Evolutionary conservation across 2,329 filamentous ascomycete species (phyloP), one percentile per base, ranked within the genome.

Genomic region (Colletotrichum ledebouriae): DNA sequence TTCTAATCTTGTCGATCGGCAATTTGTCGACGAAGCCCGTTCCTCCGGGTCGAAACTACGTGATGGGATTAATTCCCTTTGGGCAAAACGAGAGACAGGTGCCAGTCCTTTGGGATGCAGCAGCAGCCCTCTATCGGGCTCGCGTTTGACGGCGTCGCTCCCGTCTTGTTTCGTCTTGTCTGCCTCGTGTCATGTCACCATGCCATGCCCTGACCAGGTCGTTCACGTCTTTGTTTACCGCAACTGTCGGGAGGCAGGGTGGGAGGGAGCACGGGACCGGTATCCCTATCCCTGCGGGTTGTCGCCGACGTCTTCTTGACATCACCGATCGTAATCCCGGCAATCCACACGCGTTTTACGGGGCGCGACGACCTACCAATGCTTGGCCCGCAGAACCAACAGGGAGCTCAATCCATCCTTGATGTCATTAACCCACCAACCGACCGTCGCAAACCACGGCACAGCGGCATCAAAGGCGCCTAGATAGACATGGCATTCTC

Each of bases 401-500:
- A 37, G 55, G 60, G 61, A 17, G 22, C 11, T 25, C 63, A 49
- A 49, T 42, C 55, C 49, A 41, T 63, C 53, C 41, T 55, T 68
- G 65, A 68, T 68, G 65, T 68, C 65, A 68, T 68, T 47, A 65
- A 68, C 65, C 65, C 65, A 65, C 65, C 65, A 65, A 59, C 47
- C 41, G 55, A 20, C 25, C 29, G 47, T 49, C 65, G 65, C 65
- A 68, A 68, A 68, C 65, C 61, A 68, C 65, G 65, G 65, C 39
- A 68, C 60, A 55, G 49, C 65, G 65, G 65, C 65, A 68, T 68
- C 55, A 22, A 20, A 50, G 10, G 34, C 17, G 65, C 61, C 61
- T 37, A 56, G 55, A 49, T 12, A 44, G 47, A 55, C 65, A 65
- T 65, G 61, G 61, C 61, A 44, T 59, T 59, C 60, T 59, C 33